Conservation (phyloP, 1,284 basidiomycete genomes). For the Boletellus dicymbophilus region DNA sequence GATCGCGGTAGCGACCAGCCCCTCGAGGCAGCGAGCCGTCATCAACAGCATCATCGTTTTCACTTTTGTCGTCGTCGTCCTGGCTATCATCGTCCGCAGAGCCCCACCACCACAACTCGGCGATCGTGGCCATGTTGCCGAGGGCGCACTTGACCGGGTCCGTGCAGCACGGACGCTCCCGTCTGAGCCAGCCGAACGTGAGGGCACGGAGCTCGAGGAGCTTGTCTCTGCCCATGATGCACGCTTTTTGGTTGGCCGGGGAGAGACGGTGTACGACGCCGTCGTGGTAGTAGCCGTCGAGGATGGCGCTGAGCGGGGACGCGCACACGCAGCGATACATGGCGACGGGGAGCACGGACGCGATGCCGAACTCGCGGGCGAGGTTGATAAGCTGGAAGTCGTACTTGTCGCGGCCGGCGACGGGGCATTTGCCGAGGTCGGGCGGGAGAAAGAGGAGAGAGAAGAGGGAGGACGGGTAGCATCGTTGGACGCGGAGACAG, state of each 20-base stretch:
- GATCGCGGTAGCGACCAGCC: no score
- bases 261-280: constrained; percentile 19
- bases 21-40: no score
- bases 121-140: constrained; percentile 22
- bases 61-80: no score
- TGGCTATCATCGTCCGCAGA: no score
- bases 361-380: constrained; percentile 22
- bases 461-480: constrained; percentile 29
- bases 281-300: constrained; percentile 25
- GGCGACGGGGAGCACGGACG: constrained; percentile 26
- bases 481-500: constrained; percentile 19
- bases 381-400: constrained; percentile 30
- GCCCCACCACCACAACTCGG: constrained; percentile 22
- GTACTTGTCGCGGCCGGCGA: constrained; percentile 24
- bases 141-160: constrained; percentile 22
- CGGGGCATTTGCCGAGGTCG: constrained; percentile 18
- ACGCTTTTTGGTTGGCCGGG: constrained; percentile 25
- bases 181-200: constrained; percentile 22
- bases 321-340: constrained; percentile 26
- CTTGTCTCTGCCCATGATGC: constrained; percentile 27
- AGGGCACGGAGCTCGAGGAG: constrained; percentile 23
- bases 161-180: constrained; percentile 14
- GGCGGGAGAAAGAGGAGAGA: constrained; percentile 26
- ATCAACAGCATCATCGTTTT: no score
- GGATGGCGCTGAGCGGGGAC: constrained; percentile 20